A percentile compares a stretch with the other conserved stretches of the same genome.
These are phyloP conservation scores for Verticillium nubilum DNA, from an alignment of 2,329 filamentous ascomycete species.

Conservation along the genomic window DNA sequence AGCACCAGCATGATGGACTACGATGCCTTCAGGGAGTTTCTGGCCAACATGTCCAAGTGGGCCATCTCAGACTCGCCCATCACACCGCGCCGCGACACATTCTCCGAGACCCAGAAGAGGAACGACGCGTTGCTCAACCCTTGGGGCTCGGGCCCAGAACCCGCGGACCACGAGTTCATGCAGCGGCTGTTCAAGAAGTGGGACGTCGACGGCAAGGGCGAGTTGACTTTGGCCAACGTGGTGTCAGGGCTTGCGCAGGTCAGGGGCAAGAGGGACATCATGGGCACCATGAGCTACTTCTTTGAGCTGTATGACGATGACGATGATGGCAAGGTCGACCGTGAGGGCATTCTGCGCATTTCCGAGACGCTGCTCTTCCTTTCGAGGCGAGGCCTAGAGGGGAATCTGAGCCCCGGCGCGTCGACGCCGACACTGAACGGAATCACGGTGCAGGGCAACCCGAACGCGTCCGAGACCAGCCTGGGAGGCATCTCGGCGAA, in stretches of 20 bases:
- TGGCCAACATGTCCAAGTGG: conserved; percentile 87
- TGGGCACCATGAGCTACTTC: conserved; percentile 97
- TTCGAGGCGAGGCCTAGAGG: conserved; percentile 80
- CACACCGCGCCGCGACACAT: conserved; percentile 42
- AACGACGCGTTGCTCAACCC: conserved; percentile 30
- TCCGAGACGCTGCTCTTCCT: conserved; percentile 92
- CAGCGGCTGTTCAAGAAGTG: conserved; percentile 80
- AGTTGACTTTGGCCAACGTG: conserved; percentile 82
- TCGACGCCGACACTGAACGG: conserved; percentile 52
- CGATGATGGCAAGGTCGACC: conserved; percentile 82
- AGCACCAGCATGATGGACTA: conserved; percentile 97
- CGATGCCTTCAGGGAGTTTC: conserved; percentile 88
- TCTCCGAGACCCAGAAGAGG: conserved; percentile 38
- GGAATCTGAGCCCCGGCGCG: conserved; percentile 60
- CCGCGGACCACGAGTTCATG: conserved; percentile 94
- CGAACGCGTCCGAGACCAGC: conserved; percentile 30
- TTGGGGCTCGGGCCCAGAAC: conserved; percentile 55
- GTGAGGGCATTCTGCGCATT: conserved; percentile 90
- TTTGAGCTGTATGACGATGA: conserved; percentile 97
- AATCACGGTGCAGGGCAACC: conserved; percentile 36
- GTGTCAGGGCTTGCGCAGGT: conserved; percentile 86
- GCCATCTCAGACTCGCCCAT: conserved; percentile 81
- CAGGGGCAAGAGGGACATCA: conserved; percentile 91
- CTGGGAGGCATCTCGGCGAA: conserved; percentile 58
- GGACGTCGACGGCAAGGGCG: conserved; percentile 74